A percentile compares a stretch with the other conserved stretches of the same genome.
Conservation (phyloP, 2,329 filamentous ascomycete genomes). For the Stemphylium beticola region DNA sequence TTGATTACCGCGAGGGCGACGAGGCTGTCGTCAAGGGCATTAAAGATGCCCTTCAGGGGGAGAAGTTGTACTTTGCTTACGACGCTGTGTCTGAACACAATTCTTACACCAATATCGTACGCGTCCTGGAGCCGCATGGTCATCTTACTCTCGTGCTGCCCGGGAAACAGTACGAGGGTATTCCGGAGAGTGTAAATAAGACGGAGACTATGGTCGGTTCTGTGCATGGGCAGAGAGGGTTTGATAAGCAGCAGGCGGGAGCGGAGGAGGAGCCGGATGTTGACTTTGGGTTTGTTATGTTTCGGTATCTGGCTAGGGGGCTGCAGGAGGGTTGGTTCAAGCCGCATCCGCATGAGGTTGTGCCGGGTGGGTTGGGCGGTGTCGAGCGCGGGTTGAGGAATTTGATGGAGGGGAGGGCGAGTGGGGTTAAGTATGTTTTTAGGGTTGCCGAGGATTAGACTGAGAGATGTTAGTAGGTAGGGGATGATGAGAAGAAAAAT, state of each 20-base stretch:
- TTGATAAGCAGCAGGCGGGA: too few species aligned
- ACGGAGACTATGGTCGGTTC: slow-evolving; percentile 47
- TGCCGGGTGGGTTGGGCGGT: slow-evolving; percentile 61
- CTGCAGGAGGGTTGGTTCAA: slow-evolving; percentile 59
- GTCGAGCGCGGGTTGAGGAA: slow-evolving; percentile 61
- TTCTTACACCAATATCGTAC: slow-evolving; percentile 46
- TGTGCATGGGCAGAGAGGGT: slow-evolving; percentile 24
- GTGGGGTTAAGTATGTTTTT: slow-evolving; percentile 69
- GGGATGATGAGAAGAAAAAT: background rate
- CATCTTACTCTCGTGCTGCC: slow-evolving; percentile 52
- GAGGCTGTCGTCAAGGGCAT: slow-evolving; percentile 51
- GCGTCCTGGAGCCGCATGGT: slow-evolving; percentile 46
- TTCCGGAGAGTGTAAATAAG: slow-evolving; percentile 50
- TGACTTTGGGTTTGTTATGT: slow-evolving; percentile 57
- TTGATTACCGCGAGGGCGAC: slow-evolving; percentile 64
- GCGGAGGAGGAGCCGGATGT: slow-evolving; percentile 13
- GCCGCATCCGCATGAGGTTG: slow-evolving; percentile 59
- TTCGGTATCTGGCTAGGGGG: slow-evolving; percentile 53
- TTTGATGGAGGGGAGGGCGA: slow-evolving; percentile 66
- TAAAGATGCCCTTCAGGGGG: slow-evolving; percentile 52
- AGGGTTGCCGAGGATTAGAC: slow-evolving; percentile 53
- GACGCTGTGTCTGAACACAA: slow-evolving; percentile 65
- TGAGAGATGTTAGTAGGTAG: too few species aligned
- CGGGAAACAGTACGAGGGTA: slow-evolving; percentile 51
- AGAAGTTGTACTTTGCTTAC: slow-evolving; percentile 59